Conservation (phyloP, 257 asterid species). For the Capsicum pubescens region DNA sequence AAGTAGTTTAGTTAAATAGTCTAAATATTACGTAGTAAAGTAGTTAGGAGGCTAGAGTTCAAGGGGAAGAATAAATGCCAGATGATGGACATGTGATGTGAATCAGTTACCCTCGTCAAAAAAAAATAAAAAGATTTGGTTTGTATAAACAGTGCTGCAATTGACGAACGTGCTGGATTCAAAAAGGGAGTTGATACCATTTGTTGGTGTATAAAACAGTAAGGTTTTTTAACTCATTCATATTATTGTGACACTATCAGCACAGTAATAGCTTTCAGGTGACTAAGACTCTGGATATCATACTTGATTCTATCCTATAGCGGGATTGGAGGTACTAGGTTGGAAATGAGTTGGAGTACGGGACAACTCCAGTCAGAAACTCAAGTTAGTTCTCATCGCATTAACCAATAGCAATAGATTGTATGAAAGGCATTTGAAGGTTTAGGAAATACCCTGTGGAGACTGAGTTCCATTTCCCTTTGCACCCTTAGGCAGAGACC, state of each 20-base stretch:
- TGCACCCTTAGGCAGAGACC: slow-evolving; percentile 65
- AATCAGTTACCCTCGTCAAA: too few species aligned
- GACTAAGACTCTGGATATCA: slow-evolving; percentile 6
- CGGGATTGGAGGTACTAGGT: not conserved
- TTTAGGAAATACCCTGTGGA: slow-evolving; percentile 74
- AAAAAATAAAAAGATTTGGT: too few species aligned
- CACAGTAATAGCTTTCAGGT: not conserved
- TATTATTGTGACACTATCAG: not conserved
- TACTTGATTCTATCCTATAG: not conserved
- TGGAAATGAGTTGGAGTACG: not conserved
- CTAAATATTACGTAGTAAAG: not conserved
- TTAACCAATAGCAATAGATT: not conserved
- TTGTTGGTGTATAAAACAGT: not conserved
- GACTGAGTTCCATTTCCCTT: slow-evolving; percentile 74
- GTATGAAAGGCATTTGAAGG: slow-evolving; percentile 25
- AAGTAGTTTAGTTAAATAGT: not conserved
- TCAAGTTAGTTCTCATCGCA: not conserved
- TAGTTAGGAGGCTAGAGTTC: not conserved
- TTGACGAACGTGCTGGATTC: too few species aligned
- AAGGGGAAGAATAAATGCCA: not conserved
- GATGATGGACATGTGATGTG: too few species aligned
- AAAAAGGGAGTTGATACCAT: not conserved
- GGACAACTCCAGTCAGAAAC: not conserved
- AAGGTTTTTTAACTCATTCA: not conserved
- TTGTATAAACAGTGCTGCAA: too few species aligned